phyloP scores from a whole-genome alignment of 768 basidiomycete genomes.

The Pulveroboletus sp. region DNA sequence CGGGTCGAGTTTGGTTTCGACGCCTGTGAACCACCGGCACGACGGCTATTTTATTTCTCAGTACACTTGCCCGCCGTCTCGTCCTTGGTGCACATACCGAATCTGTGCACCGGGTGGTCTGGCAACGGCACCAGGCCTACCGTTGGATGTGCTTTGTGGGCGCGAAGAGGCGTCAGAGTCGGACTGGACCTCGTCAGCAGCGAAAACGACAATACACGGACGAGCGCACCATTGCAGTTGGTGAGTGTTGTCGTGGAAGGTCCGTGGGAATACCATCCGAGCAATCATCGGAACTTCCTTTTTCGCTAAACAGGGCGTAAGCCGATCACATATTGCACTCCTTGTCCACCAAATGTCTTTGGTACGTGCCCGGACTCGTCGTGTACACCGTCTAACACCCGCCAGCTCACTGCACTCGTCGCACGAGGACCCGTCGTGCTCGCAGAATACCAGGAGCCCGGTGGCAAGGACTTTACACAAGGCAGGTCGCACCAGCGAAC shows the following conservation, averaged over 20 bases:
- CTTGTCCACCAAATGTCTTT: slow-evolving; percentile 27
- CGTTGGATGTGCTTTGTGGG: slow-evolving; percentile 39
- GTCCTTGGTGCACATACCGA: slow-evolving; percentile 49
- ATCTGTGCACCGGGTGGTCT: slow-evolving; percentile 81
- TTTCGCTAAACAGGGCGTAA: slow-evolving; percentile 1
- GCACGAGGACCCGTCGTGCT: slow-evolving; percentile 76
- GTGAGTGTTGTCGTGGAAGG: slow-evolving; percentile 21
- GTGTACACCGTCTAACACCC: not conserved
- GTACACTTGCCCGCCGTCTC: not conserved
- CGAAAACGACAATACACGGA: not conserved
- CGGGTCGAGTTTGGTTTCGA: slow-evolving; percentile 83
- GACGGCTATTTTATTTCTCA: slow-evolving; percentile 69
- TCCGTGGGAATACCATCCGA: slow-evolving; percentile 20
- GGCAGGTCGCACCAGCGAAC: slow-evolving; percentile 43
- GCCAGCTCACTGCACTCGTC: slow-evolving; percentile 80
- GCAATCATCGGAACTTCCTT: slow-evolving; percentile 15
- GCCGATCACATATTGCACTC: not conserved
- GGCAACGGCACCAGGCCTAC: slow-evolving; percentile 49
- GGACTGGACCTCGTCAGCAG: slow-evolving; percentile 46
- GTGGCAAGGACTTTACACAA: slow-evolving; percentile 85
- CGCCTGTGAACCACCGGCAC: slow-evolving; percentile 64
- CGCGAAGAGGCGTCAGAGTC: slow-evolving; percentile 69
- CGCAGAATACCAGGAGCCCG: slow-evolving; percentile 77
- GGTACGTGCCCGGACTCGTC: slow-evolving; percentile 11
- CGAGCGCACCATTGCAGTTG: slow-evolving; percentile 29